Evolutionary conservation across 108 stramenopile genomes (phyloP).

Genomic region (Nitzschia sp.): DNA sequence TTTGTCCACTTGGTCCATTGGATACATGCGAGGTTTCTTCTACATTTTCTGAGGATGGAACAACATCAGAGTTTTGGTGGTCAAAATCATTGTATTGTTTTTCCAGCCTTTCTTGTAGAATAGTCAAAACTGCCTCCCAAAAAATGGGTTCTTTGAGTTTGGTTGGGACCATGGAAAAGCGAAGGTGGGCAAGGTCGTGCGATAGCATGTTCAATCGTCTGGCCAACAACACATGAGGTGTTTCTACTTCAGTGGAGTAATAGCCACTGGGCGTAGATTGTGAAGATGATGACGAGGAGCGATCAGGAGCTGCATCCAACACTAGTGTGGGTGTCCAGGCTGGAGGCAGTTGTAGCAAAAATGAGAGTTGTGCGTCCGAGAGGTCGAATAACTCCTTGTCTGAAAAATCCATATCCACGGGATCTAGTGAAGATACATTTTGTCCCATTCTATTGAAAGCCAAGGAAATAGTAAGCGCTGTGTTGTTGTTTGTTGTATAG

Average conservation of each 20-base stretch:
- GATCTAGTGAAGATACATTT: neutral
- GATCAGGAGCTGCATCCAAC: neutral
- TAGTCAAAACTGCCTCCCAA: slow-evolving; percentile 32
- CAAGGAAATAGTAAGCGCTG: neutral
- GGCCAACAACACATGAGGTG: slow-evolving; percentile 13
- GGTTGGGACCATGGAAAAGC: slow-evolving; percentile 38
- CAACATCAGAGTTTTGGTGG: neutral
- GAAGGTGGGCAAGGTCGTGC: slow-evolving; percentile 21
- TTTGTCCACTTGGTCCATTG: slow-evolving; percentile 1
- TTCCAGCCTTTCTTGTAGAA: slow-evolving; percentile 27
- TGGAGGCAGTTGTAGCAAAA: no score
- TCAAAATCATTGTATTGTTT: slow-evolving; percentile 7
- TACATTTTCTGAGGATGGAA: no score
- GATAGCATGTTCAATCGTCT: slow-evolving; percentile 6
- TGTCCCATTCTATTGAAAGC: slow-evolving; percentile 7
- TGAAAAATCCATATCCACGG: neutral
- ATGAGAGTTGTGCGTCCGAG: neutral
- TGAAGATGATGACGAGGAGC: neutral
- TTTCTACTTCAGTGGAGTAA: slow-evolving; percentile 10
- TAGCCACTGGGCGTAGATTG: neutral
- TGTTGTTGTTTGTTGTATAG: no score
- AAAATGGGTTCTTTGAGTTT: slow-evolving; percentile 41
- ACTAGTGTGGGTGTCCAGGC: slow-evolving; percentile 1
- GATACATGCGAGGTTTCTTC: neutral
- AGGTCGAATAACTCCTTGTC: slow-evolving; percentile 12